phyloP scores from a whole-genome alignment of 2,329 filamentous ascomycete genomes.

The Alternaria sp. region DNA sequence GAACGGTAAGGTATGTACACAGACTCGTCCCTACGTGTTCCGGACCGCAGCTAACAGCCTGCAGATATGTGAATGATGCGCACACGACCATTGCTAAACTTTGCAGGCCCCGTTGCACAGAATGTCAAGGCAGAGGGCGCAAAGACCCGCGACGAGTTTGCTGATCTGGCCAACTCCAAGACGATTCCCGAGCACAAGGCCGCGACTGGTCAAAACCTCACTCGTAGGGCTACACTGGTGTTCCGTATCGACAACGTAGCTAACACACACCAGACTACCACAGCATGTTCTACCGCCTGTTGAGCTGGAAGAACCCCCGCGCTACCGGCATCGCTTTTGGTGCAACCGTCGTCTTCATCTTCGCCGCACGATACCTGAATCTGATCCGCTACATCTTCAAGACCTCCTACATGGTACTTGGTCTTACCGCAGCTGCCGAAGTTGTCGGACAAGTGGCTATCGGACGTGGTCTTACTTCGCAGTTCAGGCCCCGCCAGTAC shows the following conservation, averaged over 20 bases:
- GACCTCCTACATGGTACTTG: constrained; percentile 66
- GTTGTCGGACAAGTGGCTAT: constrained; percentile 64
- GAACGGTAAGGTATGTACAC: constrained; percentile 55
- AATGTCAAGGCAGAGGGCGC: constrained; percentile 65
- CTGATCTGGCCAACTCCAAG: constrained; percentile 64
- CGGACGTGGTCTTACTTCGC: constrained; percentile 67
- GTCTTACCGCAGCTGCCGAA: constrained; percentile 67
- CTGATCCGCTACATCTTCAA: constrained; percentile 70
- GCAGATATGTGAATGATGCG: constrained; percentile 31
- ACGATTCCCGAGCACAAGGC: constrained; percentile 63
- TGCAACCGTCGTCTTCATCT: constrained; percentile 66
- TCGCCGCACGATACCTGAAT: constrained; percentile 70
- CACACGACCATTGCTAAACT: constrained; percentile 38
- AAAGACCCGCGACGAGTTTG: constrained; percentile 66
- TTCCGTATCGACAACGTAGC: not conserved
- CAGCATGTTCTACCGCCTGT: constrained; percentile 71
- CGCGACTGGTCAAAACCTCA: constrained; percentile 69
- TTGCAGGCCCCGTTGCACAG: constrained; percentile 63
- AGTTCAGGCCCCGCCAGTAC: constrained; percentile 70
- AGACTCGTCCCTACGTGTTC: constrained; percentile 6
- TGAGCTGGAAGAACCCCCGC: constrained; percentile 74
- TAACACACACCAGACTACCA: constrained; percentile 64
- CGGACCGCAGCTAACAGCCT: constrained; percentile 37
- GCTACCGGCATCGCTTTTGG: constrained; percentile 69
- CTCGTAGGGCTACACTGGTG: constrained; percentile 56